A percentile compares a stretch with the other conserved stretches of the same genome.
These are phyloP conservation scores for Sugiyamaella pinicola DNA, from an alignment of 1,139 yeast genomes.

Conservation along the genomic window DNA sequence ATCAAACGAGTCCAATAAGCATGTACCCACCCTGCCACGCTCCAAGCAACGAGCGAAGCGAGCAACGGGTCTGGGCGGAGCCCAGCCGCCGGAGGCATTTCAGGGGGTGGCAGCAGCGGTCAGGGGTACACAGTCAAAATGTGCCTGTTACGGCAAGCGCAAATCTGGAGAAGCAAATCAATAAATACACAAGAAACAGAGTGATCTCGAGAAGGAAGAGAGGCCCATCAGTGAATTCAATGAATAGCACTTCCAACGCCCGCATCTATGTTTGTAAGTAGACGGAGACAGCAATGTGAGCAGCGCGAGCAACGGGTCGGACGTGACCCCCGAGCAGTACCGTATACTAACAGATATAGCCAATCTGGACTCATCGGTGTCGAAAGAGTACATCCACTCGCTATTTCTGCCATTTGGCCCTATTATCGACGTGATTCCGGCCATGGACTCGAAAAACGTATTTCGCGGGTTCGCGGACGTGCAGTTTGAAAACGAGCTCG, in stretches of 20 bases:
- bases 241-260: background rate
- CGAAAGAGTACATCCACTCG: constrained; percentile 31
- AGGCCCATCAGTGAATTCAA: background rate
- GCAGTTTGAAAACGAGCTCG: constrained; percentile 38
- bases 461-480: constrained; percentile 37
- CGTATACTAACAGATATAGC: constrained; percentile 18
- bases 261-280: constrained; percentile 6
- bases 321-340: background rate
- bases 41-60: background rate
- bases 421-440: constrained; percentile 34
- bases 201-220: background rate
- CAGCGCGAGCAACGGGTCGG: background rate
- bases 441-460: constrained; percentile 18
- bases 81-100: background rate
- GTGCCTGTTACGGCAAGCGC: background rate
- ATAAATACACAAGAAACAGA: background rate
- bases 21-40: too few relatives aligned
- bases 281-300: background rate
- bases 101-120: background rate
- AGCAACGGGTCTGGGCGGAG: background rate
- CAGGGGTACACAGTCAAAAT: background rate
- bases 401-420: constrained; percentile 45
- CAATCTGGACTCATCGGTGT: constrained; percentile 28
- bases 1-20: too few relatives aligned
- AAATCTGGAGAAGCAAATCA: background rate